Base-by-base conservation (phyloP, 495 filamentous ascomycete genomes). In the Penicillium nucicola region DNA sequence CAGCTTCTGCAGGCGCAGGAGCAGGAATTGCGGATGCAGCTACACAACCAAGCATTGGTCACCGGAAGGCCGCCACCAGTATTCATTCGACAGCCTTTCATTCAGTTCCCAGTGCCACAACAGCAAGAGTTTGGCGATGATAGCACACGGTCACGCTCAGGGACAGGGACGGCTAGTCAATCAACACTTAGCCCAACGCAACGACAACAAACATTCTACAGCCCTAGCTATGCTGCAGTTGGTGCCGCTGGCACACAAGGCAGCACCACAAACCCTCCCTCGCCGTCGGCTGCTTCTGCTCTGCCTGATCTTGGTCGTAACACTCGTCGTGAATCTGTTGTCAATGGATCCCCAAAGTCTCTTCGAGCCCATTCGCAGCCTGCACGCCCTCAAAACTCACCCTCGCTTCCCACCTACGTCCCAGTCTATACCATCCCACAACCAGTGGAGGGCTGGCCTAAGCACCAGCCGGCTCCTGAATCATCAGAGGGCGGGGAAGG, bases 341-440 rank as follows among this genome's bases (percentile, higher is more conserved):
- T 75, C 3, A 81, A 81, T 42, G 76, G 71, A 1, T 76, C 75
- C 13, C 68, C 80, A 1, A 74, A 71, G 30, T 82, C 78, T 5
- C 64, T 81, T 6, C 68, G 84, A 33, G 84, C 84, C 18, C 84
- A 87, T 34, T 87, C 84, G 20, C 84, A 87, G 48, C 84, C 84
- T 50, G 80, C 83, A 4, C 75, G 84, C 15, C 66, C 77, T 4
- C 55, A 80, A 19, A 74, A 78, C 45, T 72, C 78, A 32, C 66
- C 72, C 17, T 47, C 65, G 48, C 55, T 72, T 41, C 66, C 63
- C 30, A 66, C 45, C 31, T 66, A 69, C 58, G 56, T 66, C 20
- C 61, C 75, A 18, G 53, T 74, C 28, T 75, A 73, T 57, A 55
- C 71, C 36, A 61, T 69, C 30, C 49, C 70, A 25, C 66, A 65